Conservation (phyloP, 2,329 filamentous ascomycete species). For the Drechmeria coniospora region DNA sequence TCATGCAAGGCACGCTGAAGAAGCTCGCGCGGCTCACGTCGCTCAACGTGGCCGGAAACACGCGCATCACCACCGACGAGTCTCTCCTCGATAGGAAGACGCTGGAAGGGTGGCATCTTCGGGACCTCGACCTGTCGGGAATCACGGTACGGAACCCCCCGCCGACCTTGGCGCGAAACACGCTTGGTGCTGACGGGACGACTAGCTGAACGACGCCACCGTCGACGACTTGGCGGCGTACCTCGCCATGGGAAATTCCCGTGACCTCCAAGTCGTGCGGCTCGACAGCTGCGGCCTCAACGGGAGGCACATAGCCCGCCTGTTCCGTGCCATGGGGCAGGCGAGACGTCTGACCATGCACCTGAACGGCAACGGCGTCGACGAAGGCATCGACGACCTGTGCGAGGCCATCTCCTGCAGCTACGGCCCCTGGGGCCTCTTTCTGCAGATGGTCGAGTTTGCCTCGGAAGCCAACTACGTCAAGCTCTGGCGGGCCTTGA, state of each 20-base stretch:
- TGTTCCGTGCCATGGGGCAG: conserved; percentile 35
- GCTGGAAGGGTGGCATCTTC: conserved; percentile 28
- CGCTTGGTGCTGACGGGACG: neutral
- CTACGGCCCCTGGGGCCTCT: conserved; percentile 32
- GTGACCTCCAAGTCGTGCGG: conserved; percentile 26
- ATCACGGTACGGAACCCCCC: conserved; percentile 29
- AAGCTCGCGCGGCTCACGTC: conserved; percentile 28
- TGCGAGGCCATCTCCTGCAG: conserved; percentile 30
- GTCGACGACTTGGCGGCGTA: conserved; percentile 30
- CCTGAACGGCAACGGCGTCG: conserved; percentile 36
- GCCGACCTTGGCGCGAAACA: too few relatives aligned
- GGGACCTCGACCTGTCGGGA: conserved; percentile 38
- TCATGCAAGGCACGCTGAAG: conserved; percentile 27
- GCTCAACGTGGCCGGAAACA: conserved; percentile 34
- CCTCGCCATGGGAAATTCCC: conserved; percentile 23
- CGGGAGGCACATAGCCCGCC: conserved; percentile 30
- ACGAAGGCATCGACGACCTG: conserved; percentile 34
- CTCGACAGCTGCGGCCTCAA: conserved; percentile 38
- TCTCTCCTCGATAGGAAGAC: conserved; percentile 30
- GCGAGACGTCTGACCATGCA: conserved; percentile 31
- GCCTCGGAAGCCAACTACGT: conserved; percentile 34
- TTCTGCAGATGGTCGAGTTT: conserved; percentile 44
- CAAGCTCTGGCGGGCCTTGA: conserved; percentile 32
- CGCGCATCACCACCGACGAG: conserved; percentile 28
- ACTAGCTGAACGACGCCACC: conserved; percentile 33